A percentile compares a stretch with the other conserved stretches of the same genome.
Conservation (phyloP, 1,284 basidiomycete genomes). For the Austropuccinia psidii region DNA sequence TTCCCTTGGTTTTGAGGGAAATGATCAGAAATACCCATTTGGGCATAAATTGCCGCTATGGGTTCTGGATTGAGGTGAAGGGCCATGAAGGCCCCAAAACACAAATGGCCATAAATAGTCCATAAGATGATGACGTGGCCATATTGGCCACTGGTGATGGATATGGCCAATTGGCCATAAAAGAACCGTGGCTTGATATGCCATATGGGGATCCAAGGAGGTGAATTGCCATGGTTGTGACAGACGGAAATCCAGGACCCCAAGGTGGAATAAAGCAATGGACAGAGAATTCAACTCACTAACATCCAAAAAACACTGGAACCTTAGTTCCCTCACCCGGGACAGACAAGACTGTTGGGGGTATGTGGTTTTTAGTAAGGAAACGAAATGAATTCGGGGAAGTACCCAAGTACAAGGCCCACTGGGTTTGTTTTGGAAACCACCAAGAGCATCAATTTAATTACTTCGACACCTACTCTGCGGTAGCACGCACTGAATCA, state of each 20-base stretch:
- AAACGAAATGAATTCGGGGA: slow-evolving; percentile 10
- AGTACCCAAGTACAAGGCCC: neutral
- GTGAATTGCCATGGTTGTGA: no score
- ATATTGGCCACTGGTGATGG: no score
- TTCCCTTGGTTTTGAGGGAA: no score
- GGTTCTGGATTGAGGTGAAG: no score
- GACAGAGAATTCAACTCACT: neutral
- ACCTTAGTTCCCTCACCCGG: neutral
- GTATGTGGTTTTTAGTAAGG: neutral
- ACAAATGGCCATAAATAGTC: no score
- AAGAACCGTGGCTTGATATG: no score
- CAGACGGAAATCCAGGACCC: neutral
- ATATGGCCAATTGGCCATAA: no score
- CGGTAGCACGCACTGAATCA: neutral
- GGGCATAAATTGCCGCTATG: no score
- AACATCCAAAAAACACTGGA: neutral
- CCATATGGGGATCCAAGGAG: no score
- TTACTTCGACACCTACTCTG: slow-evolving; percentile 6
- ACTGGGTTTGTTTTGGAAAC: slow-evolving; percentile 6
- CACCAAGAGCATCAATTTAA: neutral
- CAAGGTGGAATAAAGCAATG: neutral
- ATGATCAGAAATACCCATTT: no score
- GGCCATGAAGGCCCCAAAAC: no score
- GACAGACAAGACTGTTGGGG: slow-evolving; percentile 2
- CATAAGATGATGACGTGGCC: no score